Percentiles rank a stretch among this genome's conserved stretches.
Evolutionary conservation across 2,329 filamentous ascomycete genomes (phyloP).

Genomic region (Penicillium sp.): DNA sequence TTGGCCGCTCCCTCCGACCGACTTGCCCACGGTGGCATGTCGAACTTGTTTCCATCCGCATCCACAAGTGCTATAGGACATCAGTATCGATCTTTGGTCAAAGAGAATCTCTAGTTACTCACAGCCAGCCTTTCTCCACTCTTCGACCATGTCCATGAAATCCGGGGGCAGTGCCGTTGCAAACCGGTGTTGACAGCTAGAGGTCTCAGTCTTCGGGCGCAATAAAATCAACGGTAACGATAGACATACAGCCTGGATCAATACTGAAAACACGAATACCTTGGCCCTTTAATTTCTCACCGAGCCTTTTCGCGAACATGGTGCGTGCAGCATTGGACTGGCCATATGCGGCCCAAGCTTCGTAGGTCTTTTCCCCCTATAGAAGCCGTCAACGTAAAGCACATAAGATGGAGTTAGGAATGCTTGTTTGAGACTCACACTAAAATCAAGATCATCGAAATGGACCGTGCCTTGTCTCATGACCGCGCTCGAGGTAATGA

Average conservation of each 20-base stretch:
- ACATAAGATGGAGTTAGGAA: too few relatives aligned
- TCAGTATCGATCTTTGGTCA: neutral
- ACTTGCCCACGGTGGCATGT: conserved; percentile 18
- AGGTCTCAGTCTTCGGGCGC: neutral
- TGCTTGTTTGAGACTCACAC: conserved; percentile 5
- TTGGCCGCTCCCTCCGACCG: conserved; percentile 25
- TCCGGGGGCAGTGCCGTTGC: conserved; percentile 14
- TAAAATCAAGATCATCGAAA: conserved; percentile 48
- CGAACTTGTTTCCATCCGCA: conserved; percentile 18
- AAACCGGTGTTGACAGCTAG: conserved; percentile 16
- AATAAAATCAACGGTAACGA: neutral
- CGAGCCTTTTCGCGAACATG: conserved; percentile 46
- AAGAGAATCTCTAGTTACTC: neutral
- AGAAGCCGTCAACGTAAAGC: neutral
- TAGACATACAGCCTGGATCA: conserved; percentile 43
- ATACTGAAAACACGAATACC: conserved; percentile 43
- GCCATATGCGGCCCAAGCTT: conserved; percentile 50
- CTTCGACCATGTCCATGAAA: conserved; percentile 6
- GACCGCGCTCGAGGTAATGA: conserved; percentile 19
- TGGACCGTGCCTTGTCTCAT: conserved; percentile 38
- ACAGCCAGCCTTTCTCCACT: conserved; percentile 14
- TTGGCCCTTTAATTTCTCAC: conserved; percentile 33
- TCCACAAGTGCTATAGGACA: conserved; percentile 7
- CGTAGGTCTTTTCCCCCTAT: conserved; percentile 41
- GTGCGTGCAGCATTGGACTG: conserved; percentile 58